phyloP scores from a whole-genome alignment of 352 stramenopile genomes.

The Phytophthora ohioensis region DNA sequence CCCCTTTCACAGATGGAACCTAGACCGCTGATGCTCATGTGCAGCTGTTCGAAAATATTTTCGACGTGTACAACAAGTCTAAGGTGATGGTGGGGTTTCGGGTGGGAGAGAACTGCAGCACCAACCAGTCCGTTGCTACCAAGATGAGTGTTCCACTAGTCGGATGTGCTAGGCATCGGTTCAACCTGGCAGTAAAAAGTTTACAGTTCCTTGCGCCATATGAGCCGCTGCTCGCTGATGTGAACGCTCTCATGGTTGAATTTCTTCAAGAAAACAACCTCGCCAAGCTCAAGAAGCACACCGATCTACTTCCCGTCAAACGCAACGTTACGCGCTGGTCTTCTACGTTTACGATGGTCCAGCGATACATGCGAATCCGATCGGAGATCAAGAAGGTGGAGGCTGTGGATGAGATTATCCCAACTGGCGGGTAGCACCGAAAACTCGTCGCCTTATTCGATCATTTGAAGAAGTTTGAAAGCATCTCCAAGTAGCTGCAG shows the following conservation, averaged over 20 bases:
- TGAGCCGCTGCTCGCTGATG: not conserved
- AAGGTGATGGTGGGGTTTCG: constrained; percentile 12
- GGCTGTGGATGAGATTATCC: not conserved
- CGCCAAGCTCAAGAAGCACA: constrained; percentile 11
- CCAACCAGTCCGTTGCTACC: constrained; percentile 3
- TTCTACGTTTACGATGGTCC: constrained; percentile 9
- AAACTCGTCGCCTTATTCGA: not conserved
- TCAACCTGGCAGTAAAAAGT: constrained; percentile 11
- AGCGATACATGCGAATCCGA: constrained; percentile 8
- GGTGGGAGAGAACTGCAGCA: constrained; percentile 16
- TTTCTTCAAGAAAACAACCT: constrained; percentile 13
- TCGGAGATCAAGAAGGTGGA: constrained; percentile 10
- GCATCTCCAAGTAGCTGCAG: not conserved
- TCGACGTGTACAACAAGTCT: constrained; percentile 19
- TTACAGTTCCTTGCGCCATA: not conserved
- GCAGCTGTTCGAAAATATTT: constrained; percentile 10
- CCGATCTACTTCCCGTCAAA: constrained; percentile 7
- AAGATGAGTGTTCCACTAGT: constrained; percentile 9
- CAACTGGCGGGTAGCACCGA: not conserved
- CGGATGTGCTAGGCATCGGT: not conserved
- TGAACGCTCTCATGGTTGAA: constrained; percentile 16
- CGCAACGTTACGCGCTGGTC: constrained; percentile 10
- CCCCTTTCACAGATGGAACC: not conserved
- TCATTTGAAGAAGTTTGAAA: constrained; percentile 1
- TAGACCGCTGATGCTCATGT: constrained; percentile 16